A percentile compares a stretch with the other conserved stretches of the same genome.
These are phyloP conservation scores for Suhomyces maxii DNA, from an alignment of 1,139 yeast species.

Conservation along the genomic window DNA sequence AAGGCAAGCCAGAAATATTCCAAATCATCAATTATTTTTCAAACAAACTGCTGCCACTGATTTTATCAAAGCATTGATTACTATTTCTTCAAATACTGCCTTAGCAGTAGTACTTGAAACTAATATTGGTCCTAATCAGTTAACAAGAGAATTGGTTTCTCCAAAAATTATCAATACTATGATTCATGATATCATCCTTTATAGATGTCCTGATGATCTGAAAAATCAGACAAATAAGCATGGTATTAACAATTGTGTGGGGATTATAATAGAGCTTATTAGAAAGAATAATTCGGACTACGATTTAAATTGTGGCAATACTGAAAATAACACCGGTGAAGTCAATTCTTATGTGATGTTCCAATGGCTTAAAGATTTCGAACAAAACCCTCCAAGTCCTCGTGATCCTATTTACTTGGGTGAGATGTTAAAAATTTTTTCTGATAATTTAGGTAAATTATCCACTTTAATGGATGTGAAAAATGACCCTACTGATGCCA, in stretches of 20 bases:
- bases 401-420: slow-evolving; percentile 50
- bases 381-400: slow-evolving; percentile 49
- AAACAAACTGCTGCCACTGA: slow-evolving; percentile 95
- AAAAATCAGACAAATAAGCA: slow-evolving; percentile 36
- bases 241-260: slow-evolving; percentile 50
- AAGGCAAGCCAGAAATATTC: slow-evolving; percentile 18
- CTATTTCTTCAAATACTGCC: slow-evolving; percentile 77
- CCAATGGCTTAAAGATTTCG: slow-evolving; percentile 50
- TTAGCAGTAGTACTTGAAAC: slow-evolving; percentile 48
- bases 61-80: slow-evolving; percentile 86
- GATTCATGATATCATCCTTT: slow-evolving; percentile 45
- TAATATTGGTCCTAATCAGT: slow-evolving; percentile 49
- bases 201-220: slow-evolving; percentile 18
- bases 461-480: slow-evolving; percentile 25
- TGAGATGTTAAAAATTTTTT: slow-evolving; percentile 42
- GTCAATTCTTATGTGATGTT: slow-evolving; percentile 45
- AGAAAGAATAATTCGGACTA: slow-evolving; percentile 51
- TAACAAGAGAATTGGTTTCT: slow-evolving; percentile 47
- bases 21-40: slow-evolving; percentile 46
- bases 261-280: slow-evolving; percentile 48
- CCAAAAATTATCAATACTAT: slow-evolving; percentile 35
- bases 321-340: slow-evolving; percentile 38
- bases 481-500: slow-evolving; percentile 13
- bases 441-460: slow-evolving; percentile 37
- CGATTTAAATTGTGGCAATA: slow-evolving; percentile 46